phyloP scores from a whole-genome alignment of 441 rosid species.

The Arabidopsis lyrata region DNA sequence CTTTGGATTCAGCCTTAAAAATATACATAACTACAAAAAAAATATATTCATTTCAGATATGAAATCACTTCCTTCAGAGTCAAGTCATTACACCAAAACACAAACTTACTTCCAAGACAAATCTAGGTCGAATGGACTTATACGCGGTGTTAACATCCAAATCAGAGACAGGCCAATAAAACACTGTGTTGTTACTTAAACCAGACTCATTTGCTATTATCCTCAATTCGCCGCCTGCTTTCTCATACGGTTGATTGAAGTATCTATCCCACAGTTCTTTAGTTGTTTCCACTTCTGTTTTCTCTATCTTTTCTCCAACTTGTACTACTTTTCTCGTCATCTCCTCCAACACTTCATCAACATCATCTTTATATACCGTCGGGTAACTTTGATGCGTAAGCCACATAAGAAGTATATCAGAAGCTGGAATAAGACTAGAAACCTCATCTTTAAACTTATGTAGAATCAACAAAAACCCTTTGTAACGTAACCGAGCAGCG shows the following conservation, averaged over 20 bases:
- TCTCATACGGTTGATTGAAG: constrained; percentile 84
- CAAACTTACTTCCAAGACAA: constrained; percentile 69
- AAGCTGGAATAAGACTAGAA: constrained; percentile 64
- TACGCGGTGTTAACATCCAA: constrained; percentile 70
- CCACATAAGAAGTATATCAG: constrained; percentile 81
- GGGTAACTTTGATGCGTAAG: constrained; percentile 91
- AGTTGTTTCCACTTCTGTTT: constrained; percentile 59
- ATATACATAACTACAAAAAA: constrained; percentile 64
- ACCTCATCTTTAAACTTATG: constrained; percentile 54
- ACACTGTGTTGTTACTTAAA: constrained; percentile 44
- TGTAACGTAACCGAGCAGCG: constrained; percentile 77
- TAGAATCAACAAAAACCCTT: constrained; percentile 64
- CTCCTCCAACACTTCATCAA: constrained; percentile 61
- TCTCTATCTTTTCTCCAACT: constrained; percentile 57
- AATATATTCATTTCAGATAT: not conserved
- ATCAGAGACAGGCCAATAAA: constrained; percentile 75
- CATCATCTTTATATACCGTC: constrained; percentile 69
- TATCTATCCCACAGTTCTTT: constrained; percentile 65
- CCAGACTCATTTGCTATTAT: constrained; percentile 43
- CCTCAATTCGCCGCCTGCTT: constrained; percentile 70
- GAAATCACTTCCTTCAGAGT: not conserved
- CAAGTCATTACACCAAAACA: not conserved
- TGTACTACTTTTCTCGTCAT: constrained; percentile 53
- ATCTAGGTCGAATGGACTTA: constrained; percentile 78
- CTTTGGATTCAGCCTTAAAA: constrained; percentile 51